Percentiles rank a stretch among this genome's conserved stretches.
Conservation (phyloP, 2,329 filamentous ascomycete species). For the Tolypocladium cylindrosporum region DNA sequence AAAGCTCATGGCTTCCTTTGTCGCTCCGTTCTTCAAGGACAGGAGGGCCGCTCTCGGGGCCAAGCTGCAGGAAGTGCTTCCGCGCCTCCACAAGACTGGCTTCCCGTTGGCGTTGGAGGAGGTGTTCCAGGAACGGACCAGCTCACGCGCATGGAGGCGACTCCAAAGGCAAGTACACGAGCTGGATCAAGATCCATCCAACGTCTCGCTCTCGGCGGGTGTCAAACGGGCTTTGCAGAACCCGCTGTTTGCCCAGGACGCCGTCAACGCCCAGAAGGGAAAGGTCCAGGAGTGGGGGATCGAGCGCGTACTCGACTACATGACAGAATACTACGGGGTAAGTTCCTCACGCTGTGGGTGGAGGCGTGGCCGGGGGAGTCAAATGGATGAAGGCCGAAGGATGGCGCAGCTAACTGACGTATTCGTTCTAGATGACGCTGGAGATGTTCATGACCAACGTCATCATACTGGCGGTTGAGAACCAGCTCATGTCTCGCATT, state of each 20-base stretch:
- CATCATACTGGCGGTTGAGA: slow-evolving; percentile 3
- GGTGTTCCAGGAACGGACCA: neutral
- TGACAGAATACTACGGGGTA: slow-evolving; percentile 31
- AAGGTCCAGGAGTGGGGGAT: neutral
- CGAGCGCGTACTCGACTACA: slow-evolving; percentile 18
- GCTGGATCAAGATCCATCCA: neutral
- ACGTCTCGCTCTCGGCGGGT: neutral
- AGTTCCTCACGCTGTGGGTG: neutral
- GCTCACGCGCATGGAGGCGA: neutral
- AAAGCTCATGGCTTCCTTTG: neutral
- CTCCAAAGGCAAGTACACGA: neutral
- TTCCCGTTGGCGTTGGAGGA: neutral
- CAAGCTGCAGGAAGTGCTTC: neutral
- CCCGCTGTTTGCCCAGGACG: neutral
- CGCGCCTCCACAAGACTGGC: neutral
- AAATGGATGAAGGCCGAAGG: neutral
- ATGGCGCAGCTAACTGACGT: neutral
- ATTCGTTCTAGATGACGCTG: neutral
- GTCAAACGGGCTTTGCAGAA: neutral
- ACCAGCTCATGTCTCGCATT: slow-evolving; percentile 2
- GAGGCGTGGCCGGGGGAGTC: neutral
- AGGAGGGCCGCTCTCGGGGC: neutral
- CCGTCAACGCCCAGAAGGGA: neutral
- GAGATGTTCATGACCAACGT: slow-evolving; percentile 3
- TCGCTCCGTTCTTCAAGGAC: neutral